Conservation (phyloP, 495 filamentous ascomycete species). For the Clohesyomyces aquaticus region DNA sequence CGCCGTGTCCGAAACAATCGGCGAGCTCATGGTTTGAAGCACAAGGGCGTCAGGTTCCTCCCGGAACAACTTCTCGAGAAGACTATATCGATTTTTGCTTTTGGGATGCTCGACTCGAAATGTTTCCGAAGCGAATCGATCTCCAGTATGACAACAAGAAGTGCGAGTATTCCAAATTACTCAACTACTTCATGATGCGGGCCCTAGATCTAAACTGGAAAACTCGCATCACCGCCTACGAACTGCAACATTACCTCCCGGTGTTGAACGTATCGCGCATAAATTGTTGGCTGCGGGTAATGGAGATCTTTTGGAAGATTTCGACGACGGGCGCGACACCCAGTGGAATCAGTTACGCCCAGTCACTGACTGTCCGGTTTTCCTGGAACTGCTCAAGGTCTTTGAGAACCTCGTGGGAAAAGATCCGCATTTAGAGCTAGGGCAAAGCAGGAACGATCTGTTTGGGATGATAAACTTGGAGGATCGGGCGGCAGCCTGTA, state of each 20-base stretch:
- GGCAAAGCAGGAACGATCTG: constrained; percentile 2
- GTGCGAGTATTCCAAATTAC: constrained; percentile 4
- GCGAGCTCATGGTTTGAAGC: constrained; percentile 3
- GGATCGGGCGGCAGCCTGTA: constrained; percentile 7
- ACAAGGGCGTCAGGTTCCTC: constrained; percentile 1
- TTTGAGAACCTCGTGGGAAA: constrained; percentile 4
- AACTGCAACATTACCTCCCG: not conserved
- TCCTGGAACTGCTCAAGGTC: constrained; percentile 3
- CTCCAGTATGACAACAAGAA: not conserved
- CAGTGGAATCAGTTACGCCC: constrained; percentile 4
- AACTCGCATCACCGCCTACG: constrained; percentile 1
- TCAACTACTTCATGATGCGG: constrained; percentile 2
- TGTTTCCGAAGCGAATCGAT: constrained; percentile 1
- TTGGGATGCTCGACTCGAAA: not conserved
- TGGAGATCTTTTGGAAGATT: constrained; percentile 6
- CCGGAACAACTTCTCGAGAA: not conserved
- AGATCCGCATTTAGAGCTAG: not conserved
- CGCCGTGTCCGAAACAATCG: too few relatives aligned
- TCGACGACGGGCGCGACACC: constrained; percentile 4
- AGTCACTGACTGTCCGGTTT: constrained; percentile 3
- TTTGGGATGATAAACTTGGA: constrained; percentile 4
- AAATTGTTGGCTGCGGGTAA: not conserved
- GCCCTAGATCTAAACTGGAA: constrained; percentile 1
- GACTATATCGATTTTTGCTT: constrained; percentile 2
- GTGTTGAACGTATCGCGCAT: constrained; percentile 1